Evolutionary conservation across 1,139 yeast genomes (phyloP), one percentile per base, ranked within the genome.

Genomic region (Candida tropicalis): DNA sequence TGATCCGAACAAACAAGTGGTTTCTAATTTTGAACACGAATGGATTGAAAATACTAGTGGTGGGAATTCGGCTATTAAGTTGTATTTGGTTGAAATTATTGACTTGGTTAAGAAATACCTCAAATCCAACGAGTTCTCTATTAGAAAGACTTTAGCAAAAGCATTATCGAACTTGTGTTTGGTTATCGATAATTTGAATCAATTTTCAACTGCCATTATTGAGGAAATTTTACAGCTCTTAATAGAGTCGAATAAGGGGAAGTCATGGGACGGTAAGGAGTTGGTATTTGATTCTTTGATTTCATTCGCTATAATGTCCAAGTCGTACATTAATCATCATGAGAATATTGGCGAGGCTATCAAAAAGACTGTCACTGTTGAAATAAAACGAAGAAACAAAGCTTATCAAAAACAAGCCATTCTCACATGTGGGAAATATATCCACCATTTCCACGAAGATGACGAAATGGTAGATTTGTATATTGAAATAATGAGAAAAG

Each of bases 201-300:
- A 57, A 18, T 58, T 68, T 18, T 61, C 70, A 10, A 52, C 56
- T 2, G 50, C 56, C 3, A 54, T 63, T 32, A 49, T 57, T 17
- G 45, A 50, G 1, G 68, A 70, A 15, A 60, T 90, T 18, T 75
- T 87, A 44, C 65, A 68, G 0, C 69, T 83, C 5, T 68, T 90
- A 41, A 58, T 87, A 17, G 77, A 75, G 35, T 81, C 96, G 0
- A 74, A 84, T 46, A 71, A 75, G 43, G 97, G 97, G 0, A 79
- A 93, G 48, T 79, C 95, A 8, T 93, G 97, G 95, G 76, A 76
- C 15, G 98, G 98, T 7, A 93, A 93, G 57, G 97, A 89, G 51
- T 63, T 73, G 33, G 77, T 93, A 2, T 68, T 89, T 24, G 81
- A 79, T 34, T 89, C 97, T 0, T 65, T 91, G 40, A 85, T 88